These are phyloP conservation scores for Syncephalis plumigaleata DNA, from an alignment of 371 early-diverging fungal genomes.

Conservation along the genomic window DNA sequence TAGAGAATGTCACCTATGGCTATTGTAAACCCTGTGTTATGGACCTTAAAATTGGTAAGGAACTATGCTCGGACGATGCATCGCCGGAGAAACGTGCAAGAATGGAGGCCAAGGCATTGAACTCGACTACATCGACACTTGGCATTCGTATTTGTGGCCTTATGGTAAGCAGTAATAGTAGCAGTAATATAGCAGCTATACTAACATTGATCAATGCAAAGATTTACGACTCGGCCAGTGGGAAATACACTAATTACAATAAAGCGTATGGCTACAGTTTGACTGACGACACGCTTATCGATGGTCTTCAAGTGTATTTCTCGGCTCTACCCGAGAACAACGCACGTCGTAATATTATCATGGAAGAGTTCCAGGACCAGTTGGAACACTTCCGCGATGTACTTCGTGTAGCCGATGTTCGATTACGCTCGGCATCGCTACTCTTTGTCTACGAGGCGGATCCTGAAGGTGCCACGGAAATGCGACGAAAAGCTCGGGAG, in stretches of 20 bases:
- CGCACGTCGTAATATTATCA: slow-evolving; percentile 29
- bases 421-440: slow-evolving; percentile 44
- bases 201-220: slow-evolving; percentile 4
- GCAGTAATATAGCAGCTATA: not conserved
- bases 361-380: slow-evolving; percentile 33
- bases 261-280: slow-evolving; percentile 23
- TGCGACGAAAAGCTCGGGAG: slow-evolving; percentile 4
- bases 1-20: slow-evolving; percentile 52
- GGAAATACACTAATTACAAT: slow-evolving; percentile 18
- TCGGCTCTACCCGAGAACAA: slow-evolving; percentile 17
- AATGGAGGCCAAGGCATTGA: slow-evolving; percentile 30
- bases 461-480: slow-evolving; percentile 19
- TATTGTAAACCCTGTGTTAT: slow-evolving; percentile 51
- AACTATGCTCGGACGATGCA: slow-evolving; percentile 39
- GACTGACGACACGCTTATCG: slow-evolving; percentile 18
- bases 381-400: slow-evolving; percentile 28
- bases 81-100: slow-evolving; percentile 33
- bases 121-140: slow-evolving; percentile 31
- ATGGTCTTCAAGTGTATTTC: slow-evolving; percentile 25
- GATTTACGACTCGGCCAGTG: slow-evolving; percentile 20
- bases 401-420: slow-evolving; percentile 20
- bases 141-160: slow-evolving; percentile 48
- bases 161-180: slow-evolving; percentile 16
- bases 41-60: slow-evolving; percentile 62
- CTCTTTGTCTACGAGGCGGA: slow-evolving; percentile 58